Conservation (phyloP, 73 alveolate genomes). For the Stentor roeselii region DNA sequence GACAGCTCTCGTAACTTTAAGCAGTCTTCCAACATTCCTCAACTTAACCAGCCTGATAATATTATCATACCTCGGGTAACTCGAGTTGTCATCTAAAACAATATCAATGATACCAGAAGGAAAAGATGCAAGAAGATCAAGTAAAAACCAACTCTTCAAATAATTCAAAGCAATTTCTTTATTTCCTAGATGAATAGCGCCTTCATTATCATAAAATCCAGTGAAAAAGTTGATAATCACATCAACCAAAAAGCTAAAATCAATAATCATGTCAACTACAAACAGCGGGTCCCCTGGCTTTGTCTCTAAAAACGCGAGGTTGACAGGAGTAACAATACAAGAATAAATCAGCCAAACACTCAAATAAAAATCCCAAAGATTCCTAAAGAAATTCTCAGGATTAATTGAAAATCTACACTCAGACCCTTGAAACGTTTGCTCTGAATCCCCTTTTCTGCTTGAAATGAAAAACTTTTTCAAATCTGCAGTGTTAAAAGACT, state of each 20-base stretch:
- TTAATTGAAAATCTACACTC: no score
- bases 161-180: conserved; percentile 22
- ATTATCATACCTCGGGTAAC: conserved; percentile 19
- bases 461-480: no score
- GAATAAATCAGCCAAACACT: no score
- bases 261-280: no score
- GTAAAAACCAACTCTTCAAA: conserved; percentile 46
- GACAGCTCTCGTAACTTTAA: conserved; percentile 47
- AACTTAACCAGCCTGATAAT: conserved; percentile 51
- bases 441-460: no score
- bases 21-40: conserved; percentile 51
- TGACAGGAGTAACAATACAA: no score
- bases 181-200: neutral
- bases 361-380: no score
- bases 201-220: neutral
- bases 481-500: no score
- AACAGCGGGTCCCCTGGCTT: no score
- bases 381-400: no score
- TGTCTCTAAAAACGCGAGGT: no score
- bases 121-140: conserved; percentile 68
- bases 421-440: no score
- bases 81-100: neutral
- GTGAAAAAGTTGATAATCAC: neutral
- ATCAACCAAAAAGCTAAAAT: neutral
- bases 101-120: conserved; percentile 57